Conservation (phyloP, 2,329 filamentous ascomycete genomes). For the Colletotrichum chrysophilum region DNA sequence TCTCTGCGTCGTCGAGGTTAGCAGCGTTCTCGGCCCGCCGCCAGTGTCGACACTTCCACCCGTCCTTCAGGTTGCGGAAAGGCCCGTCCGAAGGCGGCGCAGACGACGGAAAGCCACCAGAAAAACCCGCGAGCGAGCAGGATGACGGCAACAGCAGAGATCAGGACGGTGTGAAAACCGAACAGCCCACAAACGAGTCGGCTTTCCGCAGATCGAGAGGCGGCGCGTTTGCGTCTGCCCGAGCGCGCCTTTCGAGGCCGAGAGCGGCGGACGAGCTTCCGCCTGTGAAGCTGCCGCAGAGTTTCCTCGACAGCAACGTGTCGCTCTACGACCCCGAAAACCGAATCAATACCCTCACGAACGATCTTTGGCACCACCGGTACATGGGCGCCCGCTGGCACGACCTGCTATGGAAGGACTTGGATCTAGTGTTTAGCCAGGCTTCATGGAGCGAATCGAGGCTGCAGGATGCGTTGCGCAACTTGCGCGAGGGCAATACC, state of each 20-base stretch:
- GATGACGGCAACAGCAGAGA: constrained; percentile 3
- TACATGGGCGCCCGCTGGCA: constrained; percentile 23
- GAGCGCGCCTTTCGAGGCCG: constrained; percentile 36
- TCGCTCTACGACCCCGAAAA: constrained; percentile 36
- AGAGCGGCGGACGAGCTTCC: constrained; percentile 47
- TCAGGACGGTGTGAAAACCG: neutral
- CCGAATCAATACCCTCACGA: constrained; percentile 23
- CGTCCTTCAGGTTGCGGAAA: constrained; percentile 18
- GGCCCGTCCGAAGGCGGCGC: constrained; percentile 12
- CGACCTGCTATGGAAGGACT: constrained; percentile 21
- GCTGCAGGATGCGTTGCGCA: neutral
- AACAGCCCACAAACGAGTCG: neutral
- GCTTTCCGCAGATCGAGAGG: constrained; percentile 17
- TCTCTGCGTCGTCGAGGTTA: constrained; percentile 12
- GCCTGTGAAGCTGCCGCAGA: constrained; percentile 59
- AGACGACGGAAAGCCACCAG: constrained; percentile 20
- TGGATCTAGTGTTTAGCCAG: constrained; percentile 17
- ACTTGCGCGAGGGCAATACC: constrained; percentile 8
- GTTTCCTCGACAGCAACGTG: constrained; percentile 61
- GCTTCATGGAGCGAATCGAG: constrained; percentile 14
- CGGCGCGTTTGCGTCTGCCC: constrained; percentile 28
- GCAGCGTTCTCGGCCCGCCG: constrained; percentile 10
- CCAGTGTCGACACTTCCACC: constrained; percentile 23
- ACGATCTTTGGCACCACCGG: constrained; percentile 20
- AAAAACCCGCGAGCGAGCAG: constrained; percentile 19